These are phyloP conservation scores for Rubus idaeus DNA, from an alignment of 306 rosid genomes.

Conservation along the genomic window DNA sequence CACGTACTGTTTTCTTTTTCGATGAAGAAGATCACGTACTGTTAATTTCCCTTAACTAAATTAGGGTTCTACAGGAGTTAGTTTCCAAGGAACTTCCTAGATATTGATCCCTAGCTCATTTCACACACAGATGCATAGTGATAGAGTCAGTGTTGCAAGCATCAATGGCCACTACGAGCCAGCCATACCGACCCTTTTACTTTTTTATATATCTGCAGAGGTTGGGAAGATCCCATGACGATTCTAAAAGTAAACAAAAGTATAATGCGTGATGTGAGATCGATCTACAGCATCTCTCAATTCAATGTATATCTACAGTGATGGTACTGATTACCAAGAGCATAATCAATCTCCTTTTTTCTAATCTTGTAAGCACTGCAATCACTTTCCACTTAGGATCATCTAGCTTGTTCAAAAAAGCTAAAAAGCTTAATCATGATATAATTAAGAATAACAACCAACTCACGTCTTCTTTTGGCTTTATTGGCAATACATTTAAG, in stretches of 20 bases:
- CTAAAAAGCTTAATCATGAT: neutral
- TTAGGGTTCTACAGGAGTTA: constrained; percentile 4
- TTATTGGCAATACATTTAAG: neutral
- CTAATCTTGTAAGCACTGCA: neutral
- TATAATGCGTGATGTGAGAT: constrained; percentile 2
- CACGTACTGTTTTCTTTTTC: neutral
- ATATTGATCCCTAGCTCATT: neutral
- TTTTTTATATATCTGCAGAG: constrained; percentile 18
- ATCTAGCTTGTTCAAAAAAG: neutral
- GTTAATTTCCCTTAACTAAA: neutral
- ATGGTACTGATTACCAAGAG: constrained; percentile 17
- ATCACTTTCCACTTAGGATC: constrained; percentile 3
- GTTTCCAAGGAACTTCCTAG: constrained; percentile 14
- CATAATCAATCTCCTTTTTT: neutral
- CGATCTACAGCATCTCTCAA: neutral
- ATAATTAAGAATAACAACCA: neutral
- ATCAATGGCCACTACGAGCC: constrained; percentile 31
- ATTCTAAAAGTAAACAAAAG: constrained; percentile 35
- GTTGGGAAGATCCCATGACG: constrained; percentile 46
- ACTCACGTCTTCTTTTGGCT: neutral
- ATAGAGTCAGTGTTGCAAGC: constrained; percentile 22
- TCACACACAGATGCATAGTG: neutral
- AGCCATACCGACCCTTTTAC: constrained; percentile 10
- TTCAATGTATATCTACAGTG: neutral
- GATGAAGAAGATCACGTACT: neutral